These are phyloP conservation scores for Ceratobasidium theobromae DNA, from an alignment of 1,284 basidiomycete genomes.

Conservation along the genomic window DNA sequence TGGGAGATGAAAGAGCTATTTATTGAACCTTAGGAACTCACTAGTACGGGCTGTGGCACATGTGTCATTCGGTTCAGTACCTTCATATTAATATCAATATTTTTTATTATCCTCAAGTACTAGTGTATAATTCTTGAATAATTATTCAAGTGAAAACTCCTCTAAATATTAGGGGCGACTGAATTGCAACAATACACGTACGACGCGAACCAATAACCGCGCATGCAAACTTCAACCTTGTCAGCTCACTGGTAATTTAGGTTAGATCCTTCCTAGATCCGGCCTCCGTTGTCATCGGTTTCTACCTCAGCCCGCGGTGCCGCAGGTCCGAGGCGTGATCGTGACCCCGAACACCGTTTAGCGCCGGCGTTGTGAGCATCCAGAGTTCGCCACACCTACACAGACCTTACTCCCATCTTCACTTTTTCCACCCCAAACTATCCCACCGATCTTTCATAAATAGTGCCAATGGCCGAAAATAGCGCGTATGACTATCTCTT, in stretches of 20 bases:
- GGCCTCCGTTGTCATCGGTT: neutral
- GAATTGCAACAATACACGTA: too few species aligned
- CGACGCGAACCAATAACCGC: too few species aligned
- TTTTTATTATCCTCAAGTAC: too few species aligned
- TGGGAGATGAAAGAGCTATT: neutral
- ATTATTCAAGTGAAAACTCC: too few species aligned
- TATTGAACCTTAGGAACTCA: neutral
- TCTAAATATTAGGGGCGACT: too few species aligned
- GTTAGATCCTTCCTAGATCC: neutral
- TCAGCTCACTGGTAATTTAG: neutral
- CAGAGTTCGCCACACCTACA: constrained; percentile 17
- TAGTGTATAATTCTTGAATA: too few species aligned
- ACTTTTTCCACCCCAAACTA: constrained; percentile 1
- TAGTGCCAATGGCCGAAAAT: constrained; percentile 70
- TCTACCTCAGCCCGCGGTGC: neutral
- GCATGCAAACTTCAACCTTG: too few species aligned
- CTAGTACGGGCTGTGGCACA: too few species aligned
- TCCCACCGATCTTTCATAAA: neutral
- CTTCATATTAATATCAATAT: too few species aligned
- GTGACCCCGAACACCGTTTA: constrained; percentile 7
- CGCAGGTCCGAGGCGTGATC: neutral
- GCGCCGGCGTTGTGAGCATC: constrained; percentile 8
- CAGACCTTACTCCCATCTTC: constrained; percentile 1
- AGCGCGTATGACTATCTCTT: constrained; percentile 96
- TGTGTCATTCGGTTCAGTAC: too few species aligned